Evolutionary conservation across 2,329 filamentous ascomycete species (phyloP), one percentile per base, ranked within the genome.

Genomic region (Gaeumannomyces tritici): DNA sequence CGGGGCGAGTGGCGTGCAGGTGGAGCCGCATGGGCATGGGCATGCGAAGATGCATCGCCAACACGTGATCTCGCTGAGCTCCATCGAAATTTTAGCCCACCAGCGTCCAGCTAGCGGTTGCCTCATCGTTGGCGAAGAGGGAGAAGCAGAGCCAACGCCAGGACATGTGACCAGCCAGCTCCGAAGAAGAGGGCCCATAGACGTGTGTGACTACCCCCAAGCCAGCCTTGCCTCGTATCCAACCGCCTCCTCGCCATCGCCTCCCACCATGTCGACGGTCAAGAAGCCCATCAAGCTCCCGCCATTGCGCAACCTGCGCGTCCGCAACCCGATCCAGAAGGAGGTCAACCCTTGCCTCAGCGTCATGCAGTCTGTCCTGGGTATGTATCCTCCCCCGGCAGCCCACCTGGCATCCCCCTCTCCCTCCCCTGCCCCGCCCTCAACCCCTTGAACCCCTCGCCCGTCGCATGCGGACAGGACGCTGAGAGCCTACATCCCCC

Each of bases 341-440:
- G 71, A 75, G 61, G 74, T 79, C 64, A 82, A 82, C 67, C 81
- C 82, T 7, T 86, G 83, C 69, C 71, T 84, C 60, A 71, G 73
- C 58, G 75, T 83, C 72, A 86, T 86, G 83, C 79, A 80, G 27
- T 79, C 79, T 21, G 82, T 86, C 24, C 77, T 86, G 47, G 77
- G 82, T 84, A 75, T 59, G 76, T 73, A n/a, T 11, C 11, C 11
- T 18, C 5, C 24, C 24, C 12, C 54, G 18, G 13, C 27, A 13
- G 28, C 26, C 27, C 24, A 2, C 57, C 56, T 7, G 13, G 21
- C 35, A 0, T 15, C 24, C 8, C 21, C 35, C 42, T 60, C n/a
- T 12, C 11, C 26, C 42, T 60, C 15, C 12, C 24, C 12, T 11
- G 13, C 27, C 21, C 9, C 15, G 8, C 13, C 11, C n/a, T 26